Base-by-base conservation (phyloP, 805 yeast species). In the Wickerhamiella sergipiensis region DNA sequence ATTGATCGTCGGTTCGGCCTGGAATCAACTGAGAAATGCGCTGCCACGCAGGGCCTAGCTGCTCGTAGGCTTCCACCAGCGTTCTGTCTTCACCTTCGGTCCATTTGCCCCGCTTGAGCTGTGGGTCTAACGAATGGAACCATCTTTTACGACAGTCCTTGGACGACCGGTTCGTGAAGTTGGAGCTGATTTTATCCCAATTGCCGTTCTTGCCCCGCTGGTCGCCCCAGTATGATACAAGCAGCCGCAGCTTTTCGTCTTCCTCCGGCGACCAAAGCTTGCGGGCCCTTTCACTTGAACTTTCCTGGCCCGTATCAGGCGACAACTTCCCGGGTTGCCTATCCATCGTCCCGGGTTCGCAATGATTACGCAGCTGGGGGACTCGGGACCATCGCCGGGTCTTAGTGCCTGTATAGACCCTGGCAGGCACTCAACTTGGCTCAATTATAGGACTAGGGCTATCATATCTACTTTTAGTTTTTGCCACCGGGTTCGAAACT, bases 1-100 rank as follows among this genome's bases (percentile, higher is more conserved):
- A 89, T 68, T 89, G 97, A 65, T 88, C 96, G 61, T 88, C 95
- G 0, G 95, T 89, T 62, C 97, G 73, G 5, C 95, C 95, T 2
- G 78, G 77, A 12, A 89, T 83, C 49, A 77, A 81, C 48, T 73
- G 67, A 0, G 95, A 80, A 10, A 89, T 88, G 59, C 81, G 81
- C 55, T 84, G 85, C 97, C 97, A 89, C 29, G 80, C 76, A 0
- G 95, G 75, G 0, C 97, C 97, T 62, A 77, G 74, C 56, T 72
- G 74, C 47, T 75, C 69, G 63, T 76, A 84, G 1, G 92, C 87
- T 48, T 73, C 71, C 21, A 82, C 61, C 38, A 89, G 70, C 39
- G 71, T 68, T 36, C 74, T 74, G 67, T 89, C 97, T 64, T 89
- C 97, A 42, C 75, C 83, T 13, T 73, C 64, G 1, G 92, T 83